Evolutionary conservation across 768 basidiomycete genomes (phyloP).

Genomic region (Hypsizygus marmoreus): DNA sequence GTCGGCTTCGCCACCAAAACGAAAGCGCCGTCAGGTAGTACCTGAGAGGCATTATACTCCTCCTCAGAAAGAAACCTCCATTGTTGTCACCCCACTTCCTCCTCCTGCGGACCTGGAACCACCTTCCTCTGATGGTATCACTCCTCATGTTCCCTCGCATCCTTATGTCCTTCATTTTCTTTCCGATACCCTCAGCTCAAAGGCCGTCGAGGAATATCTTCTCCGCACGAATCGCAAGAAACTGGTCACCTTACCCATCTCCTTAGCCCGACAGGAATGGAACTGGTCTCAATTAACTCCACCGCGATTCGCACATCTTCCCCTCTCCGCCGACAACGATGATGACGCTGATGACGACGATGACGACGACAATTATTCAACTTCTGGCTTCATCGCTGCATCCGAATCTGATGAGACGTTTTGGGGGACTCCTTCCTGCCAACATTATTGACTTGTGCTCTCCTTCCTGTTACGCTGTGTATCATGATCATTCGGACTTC

Average conservation of each 20-base stretch:
- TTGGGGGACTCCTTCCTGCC: too few species aligned
- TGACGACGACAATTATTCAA: slow-evolving; percentile 1
- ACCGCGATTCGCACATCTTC: slow-evolving; percentile 28
- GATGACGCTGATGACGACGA: slow-evolving; percentile 2
- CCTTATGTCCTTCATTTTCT: slow-evolving; percentile 4
- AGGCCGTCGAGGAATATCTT: slow-evolving; percentile 30
- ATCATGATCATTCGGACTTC: not conserved
- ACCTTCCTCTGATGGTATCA: too few species aligned
- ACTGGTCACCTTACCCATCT: slow-evolving; percentile 9
- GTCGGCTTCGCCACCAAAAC: too few species aligned
- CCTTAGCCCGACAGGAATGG: slow-evolving; percentile 41
- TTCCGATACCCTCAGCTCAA: too few species aligned
- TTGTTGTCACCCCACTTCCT: not conserved
- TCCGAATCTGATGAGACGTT: too few species aligned
- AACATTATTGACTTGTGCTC: not conserved
- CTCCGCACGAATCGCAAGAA: slow-evolving; percentile 32
- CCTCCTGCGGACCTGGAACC: too few species aligned
- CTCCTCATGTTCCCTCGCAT: slow-evolving; percentile 6
- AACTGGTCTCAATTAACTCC: slow-evolving; percentile 43
- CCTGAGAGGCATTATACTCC: not conserved
- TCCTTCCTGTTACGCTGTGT: not conserved
- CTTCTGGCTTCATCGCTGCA: not conserved
- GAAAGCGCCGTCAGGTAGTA: too few species aligned
- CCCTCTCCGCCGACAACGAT: slow-evolving; percentile 3
- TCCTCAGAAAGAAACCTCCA: not conserved